Evolutionary conservation across 306 rosid species (phyloP).

Genomic region (Corylus avellana): DNA sequence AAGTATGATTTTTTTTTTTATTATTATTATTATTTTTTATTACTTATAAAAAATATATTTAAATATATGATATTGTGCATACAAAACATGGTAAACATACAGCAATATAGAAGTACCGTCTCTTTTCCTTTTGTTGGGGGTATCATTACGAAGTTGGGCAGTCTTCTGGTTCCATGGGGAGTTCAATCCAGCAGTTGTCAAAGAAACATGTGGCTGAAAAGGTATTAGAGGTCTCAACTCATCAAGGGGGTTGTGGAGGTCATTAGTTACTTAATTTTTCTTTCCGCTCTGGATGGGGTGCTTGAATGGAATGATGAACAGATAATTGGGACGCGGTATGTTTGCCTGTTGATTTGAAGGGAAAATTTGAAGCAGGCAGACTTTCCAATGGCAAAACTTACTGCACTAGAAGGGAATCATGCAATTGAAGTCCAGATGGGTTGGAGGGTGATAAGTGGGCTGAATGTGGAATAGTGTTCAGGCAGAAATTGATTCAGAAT

Average conservation of each 20-base stretch:
- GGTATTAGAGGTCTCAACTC: not conserved
- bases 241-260: not conserved
- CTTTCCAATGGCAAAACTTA: too few relatives aligned
- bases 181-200: not conserved
- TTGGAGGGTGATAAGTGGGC: too few relatives aligned
- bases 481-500: too few relatives aligned
- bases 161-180: not conserved
- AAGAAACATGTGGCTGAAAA: not conserved
- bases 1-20: too few relatives aligned
- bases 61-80: not conserved
- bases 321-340: not conserved
- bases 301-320: not conserved
- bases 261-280: not conserved
- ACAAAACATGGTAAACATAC: too few relatives aligned
- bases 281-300: not conserved
- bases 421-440: too few relatives aligned
- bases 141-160: not conserved
- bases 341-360: not conserved
- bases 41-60: too few relatives aligned
- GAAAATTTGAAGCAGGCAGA: not conserved
- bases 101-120: not conserved
- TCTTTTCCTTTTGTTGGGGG: not conserved
- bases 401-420: too few relatives aligned
- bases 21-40: too few relatives aligned
- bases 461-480: too few relatives aligned